Evolutionary conservation across 1,284 basidiomycete genomes (phyloP).

Genomic region (Ganoderma sp.): DNA sequence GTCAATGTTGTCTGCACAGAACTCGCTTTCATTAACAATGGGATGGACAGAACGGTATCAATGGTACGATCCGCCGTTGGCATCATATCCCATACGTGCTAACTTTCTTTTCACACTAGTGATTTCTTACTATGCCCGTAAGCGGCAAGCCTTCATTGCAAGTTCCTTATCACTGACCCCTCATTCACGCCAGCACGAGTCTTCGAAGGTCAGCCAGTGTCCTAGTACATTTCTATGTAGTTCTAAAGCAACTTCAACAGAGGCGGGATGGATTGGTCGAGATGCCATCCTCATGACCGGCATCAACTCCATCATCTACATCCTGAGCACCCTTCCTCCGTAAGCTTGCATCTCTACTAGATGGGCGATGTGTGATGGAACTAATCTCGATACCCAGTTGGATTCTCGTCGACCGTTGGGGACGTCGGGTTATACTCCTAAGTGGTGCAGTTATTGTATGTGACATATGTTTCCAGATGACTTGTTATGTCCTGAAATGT

Average conservation of each 20-base stretch:
- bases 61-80: conserved; percentile 56
- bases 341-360: conserved; percentile 46
- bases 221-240: not conserved
- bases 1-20: conserved; percentile 36
- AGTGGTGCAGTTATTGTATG: conserved; percentile 86
- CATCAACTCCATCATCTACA: conserved; percentile 89
- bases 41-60: conserved; percentile 79
- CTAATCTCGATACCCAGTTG: conserved; percentile 61
- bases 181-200: conserved; percentile 62
- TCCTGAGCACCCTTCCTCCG: conserved; percentile 84
- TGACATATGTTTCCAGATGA: conserved; percentile 20
- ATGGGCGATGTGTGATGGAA: conserved; percentile 1
- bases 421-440: conserved; percentile 89
- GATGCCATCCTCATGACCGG: conserved; percentile 98
- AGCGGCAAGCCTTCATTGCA: conserved; percentile 37
- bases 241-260: conserved; percentile 48
- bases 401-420: conserved; percentile 95
- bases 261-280: conserved; percentile 97
- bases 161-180: conserved; percentile 12
- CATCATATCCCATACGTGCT: conserved; percentile 6
- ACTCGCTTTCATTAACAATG: conserved; percentile 21
- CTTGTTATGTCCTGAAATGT: not conserved
- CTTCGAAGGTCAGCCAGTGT: conserved; percentile 71
- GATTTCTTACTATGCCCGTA: conserved; percentile 94
- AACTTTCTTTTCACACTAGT: conserved; percentile 51